Evolutionary conservation across 495 filamentous ascomycete genomes (phyloP).

Genomic region (Oleoguttula mirabilis): DNA sequence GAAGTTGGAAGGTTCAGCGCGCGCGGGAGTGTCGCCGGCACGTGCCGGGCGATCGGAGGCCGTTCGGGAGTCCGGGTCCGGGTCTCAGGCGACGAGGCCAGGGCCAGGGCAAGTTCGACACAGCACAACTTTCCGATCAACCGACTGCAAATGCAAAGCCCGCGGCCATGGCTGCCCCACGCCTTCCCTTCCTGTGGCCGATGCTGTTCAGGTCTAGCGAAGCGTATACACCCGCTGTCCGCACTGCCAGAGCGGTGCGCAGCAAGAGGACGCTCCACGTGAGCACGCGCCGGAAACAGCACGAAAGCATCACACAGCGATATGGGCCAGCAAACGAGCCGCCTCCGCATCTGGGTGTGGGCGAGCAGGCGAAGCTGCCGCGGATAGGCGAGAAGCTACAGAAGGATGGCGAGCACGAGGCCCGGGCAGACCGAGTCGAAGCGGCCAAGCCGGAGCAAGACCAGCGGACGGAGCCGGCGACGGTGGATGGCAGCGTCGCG

Average conservation of each 20-base stretch:
- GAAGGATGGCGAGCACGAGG: slow-evolving; percentile 8
- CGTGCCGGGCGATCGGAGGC: too few relatives aligned
- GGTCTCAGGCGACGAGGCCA: too few relatives aligned
- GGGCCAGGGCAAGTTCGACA: background rate
- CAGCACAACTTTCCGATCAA: background rate
- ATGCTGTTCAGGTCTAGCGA: slow-evolving; percentile 22
- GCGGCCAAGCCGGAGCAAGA: slow-evolving; percentile 9
- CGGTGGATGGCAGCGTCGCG: slow-evolving; percentile 8
- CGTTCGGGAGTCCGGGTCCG: too few relatives aligned
- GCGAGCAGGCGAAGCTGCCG: slow-evolving; percentile 22
- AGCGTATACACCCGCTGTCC: slow-evolving; percentile 8
- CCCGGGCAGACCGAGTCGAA: slow-evolving; percentile 2
- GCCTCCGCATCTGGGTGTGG: slow-evolving; percentile 24
- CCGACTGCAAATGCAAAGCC: background rate
- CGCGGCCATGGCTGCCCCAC: slow-evolving; percentile 26
- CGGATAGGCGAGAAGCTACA: slow-evolving; percentile 16
- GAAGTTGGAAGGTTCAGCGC: too few relatives aligned
- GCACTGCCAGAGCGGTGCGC: slow-evolving; percentile 6
- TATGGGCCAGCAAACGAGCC: slow-evolving; percentile 59
- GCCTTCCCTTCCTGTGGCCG: slow-evolving; percentile 33
- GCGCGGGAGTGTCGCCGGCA: too few relatives aligned
- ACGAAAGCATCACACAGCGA: slow-evolving; percentile 29
- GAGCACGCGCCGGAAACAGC: slow-evolving; percentile 22
- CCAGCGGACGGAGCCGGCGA: slow-evolving; percentile 13
- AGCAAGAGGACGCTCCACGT: slow-evolving; percentile 14